phyloP scores from a whole-genome alignment of 1,139 yeast species.

The Suhomyces kunorum region DNA sequence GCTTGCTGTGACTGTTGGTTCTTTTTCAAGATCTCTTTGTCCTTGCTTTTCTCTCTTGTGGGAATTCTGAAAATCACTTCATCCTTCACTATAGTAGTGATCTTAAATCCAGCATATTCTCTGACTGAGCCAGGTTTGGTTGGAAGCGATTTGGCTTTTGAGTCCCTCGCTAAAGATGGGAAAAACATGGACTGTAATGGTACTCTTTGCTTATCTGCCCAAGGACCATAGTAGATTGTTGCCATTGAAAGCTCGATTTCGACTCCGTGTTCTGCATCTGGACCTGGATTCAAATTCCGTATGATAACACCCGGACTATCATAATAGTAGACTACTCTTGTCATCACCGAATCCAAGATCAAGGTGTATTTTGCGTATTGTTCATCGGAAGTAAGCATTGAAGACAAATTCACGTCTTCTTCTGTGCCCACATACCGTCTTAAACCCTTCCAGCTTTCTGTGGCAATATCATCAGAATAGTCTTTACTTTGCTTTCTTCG shows the following conservation, averaged over 20 bases:
- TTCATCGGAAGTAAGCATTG: constrained; percentile 35
- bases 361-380: constrained; percentile 87
- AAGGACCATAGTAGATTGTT: constrained; percentile 85
- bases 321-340: constrained; percentile 59
- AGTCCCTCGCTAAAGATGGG: constrained; percentile 67
- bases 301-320: constrained; percentile 63
- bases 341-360: constrained; percentile 62
- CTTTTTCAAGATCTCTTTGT: constrained; percentile 37
- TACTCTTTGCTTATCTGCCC: constrained; percentile 86
- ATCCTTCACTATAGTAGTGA: constrained; percentile 60
- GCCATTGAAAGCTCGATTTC: constrained; percentile 62
- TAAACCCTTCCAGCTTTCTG: constrained; percentile 43
- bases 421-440: constrained; percentile 44
- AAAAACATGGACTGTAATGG: constrained; percentile 65
- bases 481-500: constrained; percentile 3
- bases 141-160: constrained; percentile 44
- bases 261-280: constrained; percentile 64
- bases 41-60: constrained; percentile 81
- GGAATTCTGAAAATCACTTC: constrained; percentile 76
- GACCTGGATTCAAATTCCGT: background rate
- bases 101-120: constrained; percentile 54
- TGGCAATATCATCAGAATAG: constrained; percentile 4
- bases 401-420: constrained; percentile 35
- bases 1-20: constrained; percentile 8
- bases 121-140: constrained; percentile 51